Conservation (phyloP, 2,329 filamentous ascomycete species). For the Exophiala spinifera region DNA sequence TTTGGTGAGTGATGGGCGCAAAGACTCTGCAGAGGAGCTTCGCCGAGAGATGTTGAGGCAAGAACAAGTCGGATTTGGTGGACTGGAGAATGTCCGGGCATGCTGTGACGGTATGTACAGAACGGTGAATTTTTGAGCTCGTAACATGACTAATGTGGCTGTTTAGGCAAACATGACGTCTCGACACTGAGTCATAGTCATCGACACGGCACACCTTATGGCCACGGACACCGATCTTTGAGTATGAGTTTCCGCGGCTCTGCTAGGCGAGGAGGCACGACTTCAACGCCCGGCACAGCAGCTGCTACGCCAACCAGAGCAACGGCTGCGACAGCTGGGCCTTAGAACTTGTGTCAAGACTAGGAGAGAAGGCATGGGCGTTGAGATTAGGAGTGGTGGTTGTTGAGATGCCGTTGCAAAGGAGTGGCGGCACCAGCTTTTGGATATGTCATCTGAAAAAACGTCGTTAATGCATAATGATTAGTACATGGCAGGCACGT, state of each 20-base stretch:
- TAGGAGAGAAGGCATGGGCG: neutral
- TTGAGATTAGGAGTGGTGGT: neutral
- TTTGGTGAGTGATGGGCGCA: conserved; percentile 37
- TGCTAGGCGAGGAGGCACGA: conserved; percentile 14
- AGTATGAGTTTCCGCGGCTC: conserved; percentile 25
- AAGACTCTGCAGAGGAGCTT: conserved; percentile 80
- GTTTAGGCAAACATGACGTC: conserved; percentile 29
- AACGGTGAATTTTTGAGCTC: neutral
- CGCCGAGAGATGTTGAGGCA: conserved; percentile 69
- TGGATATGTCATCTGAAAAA: neutral
- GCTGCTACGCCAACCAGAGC: conserved; percentile 3
- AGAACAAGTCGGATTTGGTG: conserved; percentile 67
- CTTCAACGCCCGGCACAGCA: conserved; percentile 14
- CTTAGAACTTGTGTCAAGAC: neutral
- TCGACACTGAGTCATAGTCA: conserved; percentile 25
- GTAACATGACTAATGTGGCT: conserved; percentile 1
- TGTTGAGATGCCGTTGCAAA: neutral
- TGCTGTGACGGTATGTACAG: conserved; percentile 88
- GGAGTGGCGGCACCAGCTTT: neutral
- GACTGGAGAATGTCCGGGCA: conserved; percentile 89
- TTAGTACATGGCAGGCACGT: neutral
- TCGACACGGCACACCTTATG: conserved; percentile 14
- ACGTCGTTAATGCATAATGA: neutral
- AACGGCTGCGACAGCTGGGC: neutral
- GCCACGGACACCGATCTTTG: conserved; percentile 19